Evolutionary conservation across 2,329 filamentous ascomycete genomes (phyloP), one percentile per base, ranked within the genome.

Genomic region (Colletotrichum sp.): DNA sequence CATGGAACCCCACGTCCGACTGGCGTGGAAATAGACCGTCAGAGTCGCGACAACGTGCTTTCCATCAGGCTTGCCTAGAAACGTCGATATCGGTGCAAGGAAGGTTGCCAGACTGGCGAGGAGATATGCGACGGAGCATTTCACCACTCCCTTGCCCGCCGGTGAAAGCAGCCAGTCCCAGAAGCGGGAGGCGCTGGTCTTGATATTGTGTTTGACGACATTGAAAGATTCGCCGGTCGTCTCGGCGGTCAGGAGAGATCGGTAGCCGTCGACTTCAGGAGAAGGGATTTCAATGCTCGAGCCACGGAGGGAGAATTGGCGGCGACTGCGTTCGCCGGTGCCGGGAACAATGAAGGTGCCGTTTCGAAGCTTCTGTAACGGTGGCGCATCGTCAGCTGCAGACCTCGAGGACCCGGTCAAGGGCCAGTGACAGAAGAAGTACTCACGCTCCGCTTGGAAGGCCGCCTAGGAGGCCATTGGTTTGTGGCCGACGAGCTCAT

Each of bases 11-110:
- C 93, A 91, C 22, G 95, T 95, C 74, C 96, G 90, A 8, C 95
- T 95, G 6, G 96, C 96, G 83, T 98, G 96, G 81, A 98, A 98
- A 82, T 98, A 98, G 13, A 98, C 96, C 1, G 95, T 98, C 74
- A 98, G 92, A 3, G 96, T 98, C 36, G 96, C 96, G 68, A 98
- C 95, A 81, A 98, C 93, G 84, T 98, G 96, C 82, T 98, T 98
- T 67, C 95, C 95, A 85, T 98, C 96, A 81, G 96, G 94, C 78
- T 93, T 90, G 13, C 96, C 96, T 19, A 98, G 88, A 72, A 96
- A 91, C 9, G 89, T 86, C 19, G 95, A 93, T 72, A 98, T 88
- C 4, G 90, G 90, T 4, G 93, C 91, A 77, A 95, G 93, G 80
- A 98, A 97, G 0, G 96, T 98, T 44, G 93, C 95, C 84, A 98